Conservation (phyloP, 805 yeast genomes). For the Starmerella bacillaris region DNA sequence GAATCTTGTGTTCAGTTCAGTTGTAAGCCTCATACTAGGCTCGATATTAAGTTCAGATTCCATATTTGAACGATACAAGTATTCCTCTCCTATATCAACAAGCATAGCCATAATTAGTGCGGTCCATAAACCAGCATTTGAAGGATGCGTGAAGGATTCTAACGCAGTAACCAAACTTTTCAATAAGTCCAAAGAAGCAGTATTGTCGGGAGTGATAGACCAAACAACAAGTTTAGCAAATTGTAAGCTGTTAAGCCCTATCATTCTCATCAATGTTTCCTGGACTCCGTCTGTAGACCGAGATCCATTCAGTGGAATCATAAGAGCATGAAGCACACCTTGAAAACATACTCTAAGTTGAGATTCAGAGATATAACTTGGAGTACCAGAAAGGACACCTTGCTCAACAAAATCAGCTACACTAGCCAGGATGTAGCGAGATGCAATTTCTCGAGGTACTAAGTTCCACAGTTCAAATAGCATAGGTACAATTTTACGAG, state of each 20-base stretch:
- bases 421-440: conserved; percentile 5
- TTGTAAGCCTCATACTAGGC: conserved; percentile 19
- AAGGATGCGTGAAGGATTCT: conserved; percentile 76
- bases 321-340: conserved; percentile 25
- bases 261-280: conserved; percentile 1
- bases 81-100: conserved; percentile 32
- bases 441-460: conserved; percentile 5
- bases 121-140: conserved; percentile 85
- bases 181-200: conserved; percentile 27
- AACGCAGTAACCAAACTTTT: conserved; percentile 45
- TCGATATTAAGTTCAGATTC: conserved; percentile 20
- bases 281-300: not conserved
- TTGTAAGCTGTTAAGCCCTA: conserved; percentile 4
- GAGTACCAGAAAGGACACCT: not conserved
- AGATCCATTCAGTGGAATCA: conserved; percentile 26
- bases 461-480: conserved; percentile 4
- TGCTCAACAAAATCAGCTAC: conserved; percentile 7
- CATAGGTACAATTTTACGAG: not conserved
- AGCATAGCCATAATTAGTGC: conserved; percentile 45
- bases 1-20: conserved; percentile 25
- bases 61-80: conserved; percentile 20
- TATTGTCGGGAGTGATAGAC: conserved; percentile 34
- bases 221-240: conserved; percentile 37
- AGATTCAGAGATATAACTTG: conserved; percentile 28
- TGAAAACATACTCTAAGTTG: conserved; percentile 49